phyloP scores from a whole-genome alignment of 2,329 filamentous ascomycete genomes.

The Grosmannia clavigera region DNA sequence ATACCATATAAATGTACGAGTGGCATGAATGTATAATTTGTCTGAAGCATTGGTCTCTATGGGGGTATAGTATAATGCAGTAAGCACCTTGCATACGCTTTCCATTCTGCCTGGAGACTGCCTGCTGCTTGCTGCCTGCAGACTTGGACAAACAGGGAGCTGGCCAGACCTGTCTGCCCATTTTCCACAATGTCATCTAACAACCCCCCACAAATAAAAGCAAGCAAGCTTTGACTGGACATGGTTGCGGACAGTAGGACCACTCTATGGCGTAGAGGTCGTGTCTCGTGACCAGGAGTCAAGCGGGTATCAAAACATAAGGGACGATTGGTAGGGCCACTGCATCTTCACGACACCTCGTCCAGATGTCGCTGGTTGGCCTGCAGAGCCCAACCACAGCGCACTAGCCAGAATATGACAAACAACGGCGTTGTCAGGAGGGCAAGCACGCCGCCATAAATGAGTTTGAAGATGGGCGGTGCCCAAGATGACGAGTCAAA shows the following conservation, averaged over 20 bases:
- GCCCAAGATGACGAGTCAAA: constrained; percentile 28
- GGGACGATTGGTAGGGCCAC: neutral
- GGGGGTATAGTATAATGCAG: too few species aligned
- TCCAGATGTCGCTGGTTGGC: constrained; percentile 12
- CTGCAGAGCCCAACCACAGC: constrained; percentile 30
- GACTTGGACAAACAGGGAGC: neutral
- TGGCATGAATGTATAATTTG: too few species aligned
- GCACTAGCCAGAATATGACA: constrained; percentile 36
- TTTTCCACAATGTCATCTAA: neutral
- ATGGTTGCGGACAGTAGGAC: neutral
- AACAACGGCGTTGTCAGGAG: constrained; percentile 34
- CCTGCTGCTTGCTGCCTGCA: neutral
- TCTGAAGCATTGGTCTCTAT: too few species aligned
- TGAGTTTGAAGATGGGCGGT: constrained; percentile 36
- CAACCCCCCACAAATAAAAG: neutral
- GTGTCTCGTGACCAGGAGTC: neutral
- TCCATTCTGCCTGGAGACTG: neutral
- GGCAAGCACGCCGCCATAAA: constrained; percentile 33
- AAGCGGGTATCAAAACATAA: constrained; percentile 1
- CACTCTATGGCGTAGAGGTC: neutral
- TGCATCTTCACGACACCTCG: neutral
- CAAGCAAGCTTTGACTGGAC: neutral
- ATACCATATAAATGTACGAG: too few species aligned
- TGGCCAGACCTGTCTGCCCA: neutral
- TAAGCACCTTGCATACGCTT: too few species aligned